Conservation (phyloP, 1,139 yeast species). For the Nematodospora anomalae region DNA sequence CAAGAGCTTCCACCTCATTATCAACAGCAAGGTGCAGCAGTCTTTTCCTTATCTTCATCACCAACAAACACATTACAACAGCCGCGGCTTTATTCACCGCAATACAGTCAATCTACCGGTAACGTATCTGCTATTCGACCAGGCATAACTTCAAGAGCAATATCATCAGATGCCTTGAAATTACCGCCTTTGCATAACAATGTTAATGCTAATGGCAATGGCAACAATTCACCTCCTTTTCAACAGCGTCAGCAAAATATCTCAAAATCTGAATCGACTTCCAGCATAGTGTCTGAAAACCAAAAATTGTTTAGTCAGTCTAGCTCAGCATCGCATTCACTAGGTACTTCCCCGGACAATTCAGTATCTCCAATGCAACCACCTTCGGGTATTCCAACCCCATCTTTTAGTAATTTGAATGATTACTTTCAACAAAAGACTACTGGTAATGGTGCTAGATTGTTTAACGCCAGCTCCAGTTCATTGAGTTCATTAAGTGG, state of each 20-base stretch:
- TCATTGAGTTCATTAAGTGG: conserved; percentile 30
- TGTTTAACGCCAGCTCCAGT: conserved; percentile 26
- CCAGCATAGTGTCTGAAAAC: conserved; percentile 13
- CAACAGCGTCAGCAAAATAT: conserved; percentile 9
- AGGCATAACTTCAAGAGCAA: conserved; percentile 9
- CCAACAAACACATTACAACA: conserved; percentile 23
- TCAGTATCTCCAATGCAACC: conserved; percentile 10
- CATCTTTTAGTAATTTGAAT: conserved; percentile 32
- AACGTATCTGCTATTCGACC: conserved; percentile 5
- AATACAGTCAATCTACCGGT: conserved; percentile 2
- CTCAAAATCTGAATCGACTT: conserved; percentile 14
- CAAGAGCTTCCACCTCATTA: conserved; percentile 12
- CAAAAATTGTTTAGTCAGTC: conserved; percentile 22
- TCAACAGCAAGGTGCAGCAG: conserved; percentile 25
- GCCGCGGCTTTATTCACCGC: conserved; percentile 6
- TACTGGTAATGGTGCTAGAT: conserved; percentile 15
- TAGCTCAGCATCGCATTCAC: conserved; percentile 25
- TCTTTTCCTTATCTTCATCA: conserved; percentile 28
- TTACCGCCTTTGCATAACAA: conserved; percentile 9
- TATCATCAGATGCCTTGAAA: conserved; percentile 16
- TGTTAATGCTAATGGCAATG: conserved; percentile 2
- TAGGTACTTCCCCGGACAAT: conserved; percentile 37
- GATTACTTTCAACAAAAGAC: conserved; percentile 31
- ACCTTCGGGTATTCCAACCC: conserved; percentile 11
- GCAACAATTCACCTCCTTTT: conserved; percentile 10